phyloP scores from a whole-genome alignment of 306 rosid species.

The peach (Prunus persica) region DNA sequence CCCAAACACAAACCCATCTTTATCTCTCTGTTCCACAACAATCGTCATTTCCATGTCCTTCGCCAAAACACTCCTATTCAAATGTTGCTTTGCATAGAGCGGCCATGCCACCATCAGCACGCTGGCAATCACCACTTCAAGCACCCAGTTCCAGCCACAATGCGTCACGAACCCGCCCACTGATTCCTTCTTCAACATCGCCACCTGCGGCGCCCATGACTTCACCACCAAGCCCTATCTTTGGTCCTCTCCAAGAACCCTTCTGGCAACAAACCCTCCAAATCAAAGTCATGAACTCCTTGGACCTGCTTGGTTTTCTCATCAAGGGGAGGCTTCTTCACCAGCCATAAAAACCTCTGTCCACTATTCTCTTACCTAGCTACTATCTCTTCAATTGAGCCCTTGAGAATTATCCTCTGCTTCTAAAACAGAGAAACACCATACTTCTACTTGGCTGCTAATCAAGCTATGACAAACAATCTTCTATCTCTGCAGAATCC shows the following conservation, averaged over 20 bases:
- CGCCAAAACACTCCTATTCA: slow-evolving; percentile 32
- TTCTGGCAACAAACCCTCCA: slow-evolving; percentile 10
- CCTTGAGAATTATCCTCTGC: slow-evolving; percentile 11
- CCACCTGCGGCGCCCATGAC: slow-evolving; percentile 39
- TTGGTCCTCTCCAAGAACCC: slow-evolving; percentile 31
- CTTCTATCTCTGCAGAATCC: neutral
- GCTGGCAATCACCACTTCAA: slow-evolving; percentile 29
- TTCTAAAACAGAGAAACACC: slow-evolving; percentile 28
- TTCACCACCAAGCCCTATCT: slow-evolving; percentile 35
- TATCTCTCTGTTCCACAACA: slow-evolving; percentile 23
- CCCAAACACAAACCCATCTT: slow-evolving; percentile 31
- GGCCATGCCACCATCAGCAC: slow-evolving; percentile 42
- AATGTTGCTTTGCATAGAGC: slow-evolving; percentile 36
- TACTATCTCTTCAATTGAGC: slow-evolving; percentile 20
- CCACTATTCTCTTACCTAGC: slow-evolving; percentile 23
- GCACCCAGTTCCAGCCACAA: slow-evolving; percentile 19
- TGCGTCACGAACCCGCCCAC: slow-evolving; percentile 14
- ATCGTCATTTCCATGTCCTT: slow-evolving; percentile 30
- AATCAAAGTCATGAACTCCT: neutral
- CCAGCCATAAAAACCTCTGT: slow-evolving; percentile 33
- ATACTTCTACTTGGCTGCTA: slow-evolving; percentile 23
- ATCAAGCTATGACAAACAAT: slow-evolving; percentile 27
- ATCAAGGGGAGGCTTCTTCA: slow-evolving; percentile 11
- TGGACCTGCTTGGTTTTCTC: neutral
- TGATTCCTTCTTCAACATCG: slow-evolving; percentile 22